Evolutionary conservation across 768 basidiomycete species (phyloP), one percentile per base, ranked within the genome.

Genomic region (Fomitopsis serialis): DNA sequence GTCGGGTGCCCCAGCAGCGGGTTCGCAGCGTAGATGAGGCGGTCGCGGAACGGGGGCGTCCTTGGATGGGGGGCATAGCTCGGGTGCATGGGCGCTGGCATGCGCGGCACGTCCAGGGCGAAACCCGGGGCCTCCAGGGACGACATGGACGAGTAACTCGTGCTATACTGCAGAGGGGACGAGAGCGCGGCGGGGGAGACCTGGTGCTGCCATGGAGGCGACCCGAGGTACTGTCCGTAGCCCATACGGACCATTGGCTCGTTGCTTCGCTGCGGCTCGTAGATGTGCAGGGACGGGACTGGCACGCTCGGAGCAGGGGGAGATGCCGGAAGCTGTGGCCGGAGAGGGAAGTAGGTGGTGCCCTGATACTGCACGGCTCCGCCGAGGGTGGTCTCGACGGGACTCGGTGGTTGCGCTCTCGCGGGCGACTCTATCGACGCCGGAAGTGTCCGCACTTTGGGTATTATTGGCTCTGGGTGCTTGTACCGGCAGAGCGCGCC

Each of bases 401-500:
- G 52, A 13, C 56, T 48, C 35, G 53, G 46, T 0, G 52, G 57
- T n/a, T 54, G 49, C 32, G 42, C 48, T 44, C 23, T 22, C 22
- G 17, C n/a, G 29, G 50, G 53, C n/a, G 49, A 36, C 42, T 40
- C 29, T 42, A 46, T 23, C 25, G n/a, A 44, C 19, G 12, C 48
- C 48, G 47, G 61, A 42, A 21, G 54, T 36, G n/a, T 50, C 46
- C 35, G 37, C 12, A 50, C 58, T 48, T 55, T 43, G 21, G 59
- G 50, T 42, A 66, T 60, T 29, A 62, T 51, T 15, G 65, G 58
- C 52, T 62, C 61, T 17, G 60, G 65, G 37, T 64, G 68, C 58
- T 66, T 67, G 59, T 62, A 71, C 43, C 58, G 66, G 54, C 62
- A 68, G 52, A 45, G 57, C 7, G 58, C 54, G 12, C 61, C 58